Conservation (phyloP, 768 basidiomycete genomes). For the Rhizopogon vesiculosus region DNA sequence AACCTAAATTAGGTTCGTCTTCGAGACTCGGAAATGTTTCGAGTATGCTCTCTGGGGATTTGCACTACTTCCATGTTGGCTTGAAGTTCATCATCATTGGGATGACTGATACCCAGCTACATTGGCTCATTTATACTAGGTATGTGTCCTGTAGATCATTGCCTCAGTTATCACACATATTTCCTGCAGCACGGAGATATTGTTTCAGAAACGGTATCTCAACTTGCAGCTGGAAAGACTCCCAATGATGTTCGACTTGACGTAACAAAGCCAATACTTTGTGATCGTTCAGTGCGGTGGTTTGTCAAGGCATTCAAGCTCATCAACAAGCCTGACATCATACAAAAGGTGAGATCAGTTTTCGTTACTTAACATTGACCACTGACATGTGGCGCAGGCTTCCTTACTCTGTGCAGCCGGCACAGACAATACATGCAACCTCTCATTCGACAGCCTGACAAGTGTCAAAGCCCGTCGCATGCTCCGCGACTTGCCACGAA, state of each 20-base stretch:
- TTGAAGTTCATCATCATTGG: no score
- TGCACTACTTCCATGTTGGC: no score
- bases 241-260: conserved; percentile 14
- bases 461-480: not conserved
- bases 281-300: conserved; percentile 24
- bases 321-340: conserved; percentile 21
- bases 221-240: conserved; percentile 16
- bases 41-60: no score
- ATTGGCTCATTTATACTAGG: not conserved
- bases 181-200: conserved; percentile 27
- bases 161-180: not conserved
- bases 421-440: not conserved
- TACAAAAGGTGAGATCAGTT: conserved; percentile 25
- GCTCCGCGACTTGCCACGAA: not conserved
- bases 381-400: conserved; percentile 2
- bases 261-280: conserved; percentile 12
- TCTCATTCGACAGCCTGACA: not conserved
- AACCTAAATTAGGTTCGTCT: no score
- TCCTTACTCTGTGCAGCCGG: conserved; percentile 12
- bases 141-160: no score
- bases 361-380: not conserved
- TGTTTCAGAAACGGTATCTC: conserved; percentile 12
- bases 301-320: conserved; percentile 27
- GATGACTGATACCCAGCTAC: no score
- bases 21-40: no score